Evolutionary conservation across 2,329 filamentous ascomycete genomes (phyloP).

Genomic region (Fusarium nurragi): DNA sequence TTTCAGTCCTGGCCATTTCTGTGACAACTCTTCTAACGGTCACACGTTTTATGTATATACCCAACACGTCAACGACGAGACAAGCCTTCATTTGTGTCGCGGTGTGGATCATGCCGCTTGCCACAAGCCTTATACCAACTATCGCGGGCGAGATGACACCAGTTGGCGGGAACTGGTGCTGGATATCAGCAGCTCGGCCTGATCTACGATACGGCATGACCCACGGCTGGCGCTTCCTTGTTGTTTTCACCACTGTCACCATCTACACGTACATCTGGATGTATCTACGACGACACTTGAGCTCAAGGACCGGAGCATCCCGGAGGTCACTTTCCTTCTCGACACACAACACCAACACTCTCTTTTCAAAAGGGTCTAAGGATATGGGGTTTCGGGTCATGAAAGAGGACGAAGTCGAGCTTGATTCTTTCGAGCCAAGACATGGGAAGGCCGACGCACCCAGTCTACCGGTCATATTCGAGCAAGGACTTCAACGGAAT

Average conservation of each 20-base stretch:
- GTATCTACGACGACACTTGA: slow-evolving; percentile 27
- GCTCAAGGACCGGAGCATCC: neutral
- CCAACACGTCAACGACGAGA: slow-evolving; percentile 20
- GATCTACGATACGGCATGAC: slow-evolving; percentile 56
- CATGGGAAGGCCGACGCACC: neutral
- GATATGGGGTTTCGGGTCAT: slow-evolving; percentile 18
- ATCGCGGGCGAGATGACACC: slow-evolving; percentile 35
- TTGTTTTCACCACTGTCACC: slow-evolving; percentile 52
- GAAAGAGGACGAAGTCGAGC: slow-evolving; percentile 24
- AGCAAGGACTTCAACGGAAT: neutral
- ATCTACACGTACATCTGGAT: slow-evolving; percentile 55
- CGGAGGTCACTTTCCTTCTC: slow-evolving; percentile 5
- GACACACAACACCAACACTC: slow-evolving; percentile 1
- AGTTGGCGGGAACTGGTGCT: slow-evolving; percentile 60
- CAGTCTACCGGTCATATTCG: slow-evolving; percentile 5
- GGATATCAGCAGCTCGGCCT: slow-evolving; percentile 52
- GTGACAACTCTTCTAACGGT: slow-evolving; percentile 40
- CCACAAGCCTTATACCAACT: slow-evolving; percentile 34
- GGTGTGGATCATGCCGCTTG: slow-evolving; percentile 33
- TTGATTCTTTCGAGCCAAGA: slow-evolving; percentile 12
- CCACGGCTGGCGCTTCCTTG: slow-evolving; percentile 57
- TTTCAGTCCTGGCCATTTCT: slow-evolving; percentile 41
- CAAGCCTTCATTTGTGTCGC: slow-evolving; percentile 28
- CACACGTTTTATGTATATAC: slow-evolving; percentile 31
- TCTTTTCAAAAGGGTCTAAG: slow-evolving; percentile 13